Base-by-base conservation (phyloP, 2,329 filamentous ascomycete genomes). In the Thelonectria olida region DNA sequence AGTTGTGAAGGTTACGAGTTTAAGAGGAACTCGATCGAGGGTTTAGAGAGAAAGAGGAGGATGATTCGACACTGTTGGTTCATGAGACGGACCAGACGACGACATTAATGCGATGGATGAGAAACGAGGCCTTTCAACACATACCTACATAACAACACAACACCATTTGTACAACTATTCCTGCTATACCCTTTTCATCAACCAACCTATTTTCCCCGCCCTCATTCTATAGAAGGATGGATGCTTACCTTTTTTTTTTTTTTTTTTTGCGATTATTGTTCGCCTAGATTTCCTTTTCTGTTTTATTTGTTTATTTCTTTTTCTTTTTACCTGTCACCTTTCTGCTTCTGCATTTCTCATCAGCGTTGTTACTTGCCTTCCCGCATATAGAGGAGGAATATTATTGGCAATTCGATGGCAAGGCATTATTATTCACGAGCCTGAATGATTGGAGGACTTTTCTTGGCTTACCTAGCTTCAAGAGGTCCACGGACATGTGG, bases 181-280 rank as follows among this genome's bases (percentile, higher is more conserved):
- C 15, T 20, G 47, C 39, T 50, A 57, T 57, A 57, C 54, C 54
- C 54, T 22, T n/a, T 52, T 58, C 25, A 51, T 50, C 7, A 31
- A 31, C 28, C 6, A 28, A 31, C 28, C 10, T 13, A 12, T 31
- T 8, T 31, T 7, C 28, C 28, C 28, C 7, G 19, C 39, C 7
- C 13, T 15, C 47, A 38, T 52, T 20, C 13, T 28, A 41, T 22
- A 22, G 36, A n/a, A 28, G 38, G 49, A 52, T 38, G 28, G n/a
- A 27, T 39, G 15, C 25, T 25, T 23, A 3, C 34, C 15, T 19
- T 7, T 10, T 34, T 63, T 38, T 62, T 39, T 54, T 13, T 45
- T 47, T 19, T 39, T 42, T 31, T n/a, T 31, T 23, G 15, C 12
- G n/a, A 17, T 52, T 23, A 4, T 10, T 41, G 38, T 13, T 17